A percentile compares a stretch with the other conserved stretches of the same genome.
Conservation (phyloP, 306 rosid species). For the Corylus avellana region DNA sequence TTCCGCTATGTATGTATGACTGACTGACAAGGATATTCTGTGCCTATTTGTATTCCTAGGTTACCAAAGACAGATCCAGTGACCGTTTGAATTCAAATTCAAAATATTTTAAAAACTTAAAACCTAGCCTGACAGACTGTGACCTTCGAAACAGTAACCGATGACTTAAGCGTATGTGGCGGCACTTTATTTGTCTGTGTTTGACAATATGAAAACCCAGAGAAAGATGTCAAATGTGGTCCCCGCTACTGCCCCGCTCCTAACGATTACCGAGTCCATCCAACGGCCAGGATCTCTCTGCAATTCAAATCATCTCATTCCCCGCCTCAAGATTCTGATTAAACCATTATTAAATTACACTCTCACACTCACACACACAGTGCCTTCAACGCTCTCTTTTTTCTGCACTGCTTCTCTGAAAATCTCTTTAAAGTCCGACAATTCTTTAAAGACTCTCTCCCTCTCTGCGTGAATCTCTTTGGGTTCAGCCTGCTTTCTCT, state of each 20-base stretch:
- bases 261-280: conserved; percentile 44
- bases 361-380: conserved; percentile 11
- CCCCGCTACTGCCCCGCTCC: conserved; percentile 64
- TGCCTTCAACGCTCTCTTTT: conserved; percentile 3
- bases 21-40: conserved; percentile 30
- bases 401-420: neutral
- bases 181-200: neutral
- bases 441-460: conserved; percentile 4
- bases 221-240: conserved; percentile 22
- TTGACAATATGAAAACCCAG: conserved; percentile 1
- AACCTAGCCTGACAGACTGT: conserved; percentile 29
- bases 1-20: neutral
- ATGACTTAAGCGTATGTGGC: conserved; percentile 29
- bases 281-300: conserved; percentile 55
- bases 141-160: conserved; percentile 10
- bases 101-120: conserved; percentile 32
- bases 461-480: neutral
- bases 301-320: conserved; percentile 59
- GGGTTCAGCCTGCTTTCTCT: conserved; percentile 36
- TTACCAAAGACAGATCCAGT: conserved; percentile 42
- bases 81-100: conserved; percentile 87
- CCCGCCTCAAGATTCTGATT: conserved; percentile 57
- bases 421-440: conserved; percentile 2
- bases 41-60: neutral
- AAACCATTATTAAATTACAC: conserved; percentile 39